A percentile compares a stretch with the other conserved stretches of the same genome.
Evolutionary conservation across 2,329 filamentous ascomycete genomes (phyloP).

Genomic region (Aspergillus fructus): DNA sequence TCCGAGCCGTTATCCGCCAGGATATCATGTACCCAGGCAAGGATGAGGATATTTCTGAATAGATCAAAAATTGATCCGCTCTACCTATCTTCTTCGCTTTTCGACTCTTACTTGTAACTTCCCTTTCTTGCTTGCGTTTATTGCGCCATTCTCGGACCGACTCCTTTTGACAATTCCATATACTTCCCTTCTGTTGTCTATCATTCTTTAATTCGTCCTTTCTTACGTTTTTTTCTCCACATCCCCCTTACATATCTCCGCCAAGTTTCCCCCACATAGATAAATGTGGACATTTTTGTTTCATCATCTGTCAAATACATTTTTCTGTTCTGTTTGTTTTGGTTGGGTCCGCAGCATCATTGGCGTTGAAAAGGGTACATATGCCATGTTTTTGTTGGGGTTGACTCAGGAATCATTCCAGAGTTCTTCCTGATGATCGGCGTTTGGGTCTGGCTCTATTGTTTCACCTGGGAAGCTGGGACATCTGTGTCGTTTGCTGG

Average conservation of each 20-base stretch:
- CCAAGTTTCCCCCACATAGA: neutral
- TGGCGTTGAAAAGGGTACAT: neutral
- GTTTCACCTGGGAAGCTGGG: neutral
- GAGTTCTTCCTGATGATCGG: neutral
- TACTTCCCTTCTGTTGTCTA: neutral
- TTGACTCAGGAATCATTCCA: neutral
- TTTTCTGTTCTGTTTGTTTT: neutral
- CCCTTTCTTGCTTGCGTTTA: neutral
- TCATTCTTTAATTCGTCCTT: neutral
- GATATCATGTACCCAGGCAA: slow-evolving; percentile 61
- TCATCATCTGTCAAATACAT: neutral
- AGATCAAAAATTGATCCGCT: neutral
- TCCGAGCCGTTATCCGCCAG: slow-evolving; percentile 50
- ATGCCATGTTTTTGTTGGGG: neutral
- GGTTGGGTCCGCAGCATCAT: neutral
- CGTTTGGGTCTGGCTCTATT: slow-evolving; percentile 1
- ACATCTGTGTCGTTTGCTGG: neutral
- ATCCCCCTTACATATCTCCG: neutral
- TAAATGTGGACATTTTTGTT: neutral
- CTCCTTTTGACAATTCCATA: neutral
- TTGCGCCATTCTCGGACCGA: neutral
- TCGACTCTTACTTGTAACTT: neutral
- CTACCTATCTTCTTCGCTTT: neutral
- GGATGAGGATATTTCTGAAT: slow-evolving; percentile 54
- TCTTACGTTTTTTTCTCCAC: neutral